These are phyloP conservation scores for Obba rivulosa DNA, from an alignment of 768 basidiomycete species.

Conservation along the genomic window DNA sequence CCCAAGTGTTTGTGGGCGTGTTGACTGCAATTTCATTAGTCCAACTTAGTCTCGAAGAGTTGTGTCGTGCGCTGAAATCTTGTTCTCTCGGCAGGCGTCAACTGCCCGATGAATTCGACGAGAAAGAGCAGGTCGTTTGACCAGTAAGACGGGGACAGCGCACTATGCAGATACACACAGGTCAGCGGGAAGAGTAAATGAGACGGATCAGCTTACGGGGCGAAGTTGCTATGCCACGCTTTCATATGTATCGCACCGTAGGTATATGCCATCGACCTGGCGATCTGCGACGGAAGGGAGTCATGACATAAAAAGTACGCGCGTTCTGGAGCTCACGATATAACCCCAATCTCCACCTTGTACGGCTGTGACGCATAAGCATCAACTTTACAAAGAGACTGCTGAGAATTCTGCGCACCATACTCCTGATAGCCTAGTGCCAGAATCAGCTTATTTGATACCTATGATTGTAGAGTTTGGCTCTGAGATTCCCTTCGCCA, in stretches of 20 bases:
- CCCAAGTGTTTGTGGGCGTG: slow-evolving; percentile 31
- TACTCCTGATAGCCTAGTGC: slow-evolving; percentile 23
- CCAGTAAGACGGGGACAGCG: slow-evolving; percentile 14
- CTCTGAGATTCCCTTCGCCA: background rate
- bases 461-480: slow-evolving; percentile 6
- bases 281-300: slow-evolving; percentile 15
- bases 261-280: slow-evolving; percentile 16
- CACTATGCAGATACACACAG: background rate
- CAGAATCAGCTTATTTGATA: slow-evolving; percentile 25
- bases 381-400: background rate
- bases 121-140: slow-evolving; percentile 24
- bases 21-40: slow-evolving; percentile 35
- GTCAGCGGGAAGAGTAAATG: background rate
- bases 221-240: slow-evolving; percentile 30
- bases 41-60: slow-evolving; percentile 27
- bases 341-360: slow-evolving; percentile 48
- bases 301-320: background rate
- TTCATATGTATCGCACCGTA: slow-evolving; percentile 27
- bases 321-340: slow-evolving; percentile 18
- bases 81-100: slow-evolving; percentile 30
- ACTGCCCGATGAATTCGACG: slow-evolving; percentile 23
- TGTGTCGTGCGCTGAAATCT: slow-evolving; percentile 25
- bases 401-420: slow-evolving; percentile 6
- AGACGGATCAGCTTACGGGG: slow-evolving; percentile 16
- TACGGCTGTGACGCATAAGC: slow-evolving; percentile 23